Conservation (phyloP, 164 flowering plant species). For the Vitis rotundifolia region DNA sequence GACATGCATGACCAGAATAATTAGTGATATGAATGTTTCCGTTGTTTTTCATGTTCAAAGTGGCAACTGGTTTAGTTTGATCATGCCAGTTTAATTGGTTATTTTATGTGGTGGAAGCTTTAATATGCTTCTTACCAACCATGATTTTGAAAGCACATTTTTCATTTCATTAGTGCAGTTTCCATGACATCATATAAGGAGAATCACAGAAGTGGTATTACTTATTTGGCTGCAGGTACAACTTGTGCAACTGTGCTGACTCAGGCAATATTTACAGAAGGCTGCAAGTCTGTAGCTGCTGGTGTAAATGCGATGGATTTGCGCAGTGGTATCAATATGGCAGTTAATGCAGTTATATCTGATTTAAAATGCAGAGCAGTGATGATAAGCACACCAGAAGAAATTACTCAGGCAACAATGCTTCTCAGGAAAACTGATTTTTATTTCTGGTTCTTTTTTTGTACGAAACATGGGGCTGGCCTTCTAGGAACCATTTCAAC, state of each 20-base stretch:
- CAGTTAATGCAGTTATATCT: constrained; percentile 74
- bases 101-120: too few relatives aligned
- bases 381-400: constrained; percentile 93
- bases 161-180: too few relatives aligned
- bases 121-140: too few relatives aligned
- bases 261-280: constrained; percentile 87
- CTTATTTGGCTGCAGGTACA: constrained; percentile 58
- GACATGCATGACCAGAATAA: too few relatives aligned
- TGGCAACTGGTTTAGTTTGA: too few relatives aligned
- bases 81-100: too few relatives aligned
- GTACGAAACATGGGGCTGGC: too few relatives aligned
- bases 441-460: neutral
- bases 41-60: too few relatives aligned
- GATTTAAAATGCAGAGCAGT: constrained; percentile 72
- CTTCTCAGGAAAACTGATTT: neutral
- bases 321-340: constrained; percentile 75
- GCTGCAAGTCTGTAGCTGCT: constrained; percentile 83
- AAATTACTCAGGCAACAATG: constrained; percentile 76
- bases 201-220: neutral
- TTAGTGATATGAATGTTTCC: too few relatives aligned
- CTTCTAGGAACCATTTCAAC: too few relatives aligned
- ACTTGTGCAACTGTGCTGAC: constrained; percentile 94
- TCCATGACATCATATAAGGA: neutral
- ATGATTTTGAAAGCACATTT: too few relatives aligned
- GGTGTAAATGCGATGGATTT: constrained; percentile 92